Percentiles rank a stretch among this genome's conserved stretches.
Evolutionary conservation across 495 filamentous ascomycete genomes (phyloP).

Genomic region (Venustampulla echinocandica): DNA sequence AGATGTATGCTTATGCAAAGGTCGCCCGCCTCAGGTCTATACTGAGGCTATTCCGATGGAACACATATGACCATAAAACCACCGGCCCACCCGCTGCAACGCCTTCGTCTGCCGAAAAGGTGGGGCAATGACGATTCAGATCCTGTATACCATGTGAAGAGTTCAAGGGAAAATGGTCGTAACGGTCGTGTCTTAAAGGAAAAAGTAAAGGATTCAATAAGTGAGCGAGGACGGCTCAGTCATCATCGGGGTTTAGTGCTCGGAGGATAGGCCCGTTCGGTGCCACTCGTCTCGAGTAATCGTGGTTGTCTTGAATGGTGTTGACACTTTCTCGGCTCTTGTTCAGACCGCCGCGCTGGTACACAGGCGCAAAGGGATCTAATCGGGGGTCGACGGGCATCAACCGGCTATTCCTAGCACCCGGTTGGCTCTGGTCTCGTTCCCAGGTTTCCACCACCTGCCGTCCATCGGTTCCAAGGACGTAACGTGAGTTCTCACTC

Average conservation of each 20-base stretch:
- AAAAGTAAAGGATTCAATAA: no score
- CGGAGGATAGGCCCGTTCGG: slow-evolving; percentile 36
- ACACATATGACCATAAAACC: no score
- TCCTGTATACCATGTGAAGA: no score
- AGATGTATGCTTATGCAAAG: no score
- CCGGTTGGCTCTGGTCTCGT: slow-evolving; percentile 5
- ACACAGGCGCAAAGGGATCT: slow-evolving; percentile 42
- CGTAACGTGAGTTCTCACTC: slow-evolving; percentile 23
- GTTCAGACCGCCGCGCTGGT: slow-evolving; percentile 34
- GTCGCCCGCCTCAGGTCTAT: no score
- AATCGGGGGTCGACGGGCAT: slow-evolving; percentile 49
- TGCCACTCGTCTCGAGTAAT: slow-evolving; percentile 42
- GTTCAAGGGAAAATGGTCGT: no score
- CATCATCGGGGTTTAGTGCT: slow-evolving; percentile 41
- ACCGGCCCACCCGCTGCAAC: no score
- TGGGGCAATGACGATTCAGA: no score
- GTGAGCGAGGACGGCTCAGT: no score
- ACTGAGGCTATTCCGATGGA: no score
- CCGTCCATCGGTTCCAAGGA: slow-evolving; percentile 23
- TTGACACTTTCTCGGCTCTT: slow-evolving; percentile 45
- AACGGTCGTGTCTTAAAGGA: no score
- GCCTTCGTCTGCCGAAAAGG: no score
- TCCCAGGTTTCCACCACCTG: slow-evolving; percentile 24
- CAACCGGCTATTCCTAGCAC: slow-evolving; percentile 37
- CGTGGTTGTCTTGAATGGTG: slow-evolving; percentile 47